These are phyloP conservation scores for Globisporangium radiosum DNA, from an alignment of 352 stramenopile species.

Conservation along the genomic window DNA sequence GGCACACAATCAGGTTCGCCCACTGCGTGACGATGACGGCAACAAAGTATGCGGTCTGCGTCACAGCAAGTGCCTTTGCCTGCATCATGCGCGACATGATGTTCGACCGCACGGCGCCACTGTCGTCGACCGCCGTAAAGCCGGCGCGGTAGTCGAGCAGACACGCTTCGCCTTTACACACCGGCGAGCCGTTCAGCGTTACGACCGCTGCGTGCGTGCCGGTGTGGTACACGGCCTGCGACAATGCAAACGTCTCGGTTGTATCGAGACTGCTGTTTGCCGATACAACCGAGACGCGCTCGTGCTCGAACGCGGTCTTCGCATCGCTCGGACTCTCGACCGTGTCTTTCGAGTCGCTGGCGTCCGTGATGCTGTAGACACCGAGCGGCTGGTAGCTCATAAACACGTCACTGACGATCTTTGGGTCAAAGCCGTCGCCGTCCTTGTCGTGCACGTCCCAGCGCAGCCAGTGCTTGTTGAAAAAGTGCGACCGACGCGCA, in stretches of 20 bases:
- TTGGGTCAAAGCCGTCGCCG: constrained; percentile 28
- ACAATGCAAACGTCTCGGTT: constrained; percentile 18
- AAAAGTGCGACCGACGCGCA: constrained; percentile 53
- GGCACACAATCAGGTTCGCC: constrained; percentile 82
- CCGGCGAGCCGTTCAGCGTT: constrained; percentile 10
- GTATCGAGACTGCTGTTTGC: constrained; percentile 17
- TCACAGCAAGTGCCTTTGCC: constrained; percentile 60
- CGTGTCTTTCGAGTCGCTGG: constrained; percentile 14
- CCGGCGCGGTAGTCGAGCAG: constrained; percentile 33
- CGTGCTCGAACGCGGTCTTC: constrained; percentile 20
- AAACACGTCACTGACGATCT: constrained; percentile 28
- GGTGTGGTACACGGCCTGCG: constrained; percentile 12
- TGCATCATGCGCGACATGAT: constrained; percentile 75
- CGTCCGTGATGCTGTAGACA: constrained; percentile 33
- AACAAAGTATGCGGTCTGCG: constrained; percentile 78
- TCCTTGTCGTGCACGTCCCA: constrained; percentile 44
- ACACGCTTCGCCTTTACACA: constrained; percentile 30
- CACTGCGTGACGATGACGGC: constrained; percentile 80
- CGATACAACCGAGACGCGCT: constrained; percentile 10
- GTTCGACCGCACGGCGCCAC: constrained; percentile 32
- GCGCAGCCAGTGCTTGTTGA: constrained; percentile 52
- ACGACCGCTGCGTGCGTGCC: constrained; percentile 12
- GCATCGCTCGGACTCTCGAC: constrained; percentile 14
- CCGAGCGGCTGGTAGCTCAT: constrained; percentile 55
- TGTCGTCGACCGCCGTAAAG: constrained; percentile 29